phyloP scores from a whole-genome alignment of 2,329 filamentous ascomycete genomes.

The Cordyceps fumosorosea region DNA sequence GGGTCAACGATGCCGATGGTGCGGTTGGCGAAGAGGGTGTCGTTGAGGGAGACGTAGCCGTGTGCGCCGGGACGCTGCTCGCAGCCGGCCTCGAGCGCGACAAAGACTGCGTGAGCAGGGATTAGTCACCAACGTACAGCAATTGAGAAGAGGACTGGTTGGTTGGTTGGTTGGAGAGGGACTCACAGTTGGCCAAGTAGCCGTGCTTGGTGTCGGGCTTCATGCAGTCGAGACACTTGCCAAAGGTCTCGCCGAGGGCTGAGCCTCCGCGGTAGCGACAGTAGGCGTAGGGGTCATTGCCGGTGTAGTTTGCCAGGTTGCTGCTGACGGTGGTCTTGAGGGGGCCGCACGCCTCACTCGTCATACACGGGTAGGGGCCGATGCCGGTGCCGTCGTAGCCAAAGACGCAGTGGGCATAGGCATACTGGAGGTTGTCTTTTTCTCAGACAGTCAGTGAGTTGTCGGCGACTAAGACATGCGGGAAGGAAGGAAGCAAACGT shows the following conservation, averaged over 20 bases:
- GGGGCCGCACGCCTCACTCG: slow-evolving; percentile 42
- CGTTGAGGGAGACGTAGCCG: slow-evolving; percentile 33
- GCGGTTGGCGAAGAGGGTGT: slow-evolving; percentile 36
- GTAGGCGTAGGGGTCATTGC: slow-evolving; percentile 30
- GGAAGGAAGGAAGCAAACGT: slow-evolving; percentile 22
- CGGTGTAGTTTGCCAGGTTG: slow-evolving; percentile 30
- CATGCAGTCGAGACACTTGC: slow-evolving; percentile 41
- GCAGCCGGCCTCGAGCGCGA: slow-evolving; percentile 47
- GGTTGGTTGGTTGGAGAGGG: no score
- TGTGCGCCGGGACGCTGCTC: slow-evolving; percentile 36
- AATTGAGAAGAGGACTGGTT: not conserved
- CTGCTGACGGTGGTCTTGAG: slow-evolving; percentile 35
- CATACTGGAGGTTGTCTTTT: slow-evolving; percentile 48
- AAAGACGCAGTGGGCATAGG: slow-evolving; percentile 46
- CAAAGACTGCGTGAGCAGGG: slow-evolving; percentile 37
- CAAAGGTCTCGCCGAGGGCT: slow-evolving; percentile 27
- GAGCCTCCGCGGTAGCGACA: slow-evolving; percentile 35
- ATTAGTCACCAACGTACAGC: not conserved
- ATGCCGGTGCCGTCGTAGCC: slow-evolving; percentile 37
- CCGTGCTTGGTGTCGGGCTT: slow-evolving; percentile 33
- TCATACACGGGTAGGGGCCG: slow-evolving; percentile 43
- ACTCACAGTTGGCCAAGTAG: slow-evolving; percentile 45
- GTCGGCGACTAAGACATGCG: no score
- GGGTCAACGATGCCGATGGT: slow-evolving; percentile 1
- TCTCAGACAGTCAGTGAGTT: not conserved